phyloP scores from a whole-genome alignment of 208 protist species.

The Trichomonas vaginalis region DNA sequence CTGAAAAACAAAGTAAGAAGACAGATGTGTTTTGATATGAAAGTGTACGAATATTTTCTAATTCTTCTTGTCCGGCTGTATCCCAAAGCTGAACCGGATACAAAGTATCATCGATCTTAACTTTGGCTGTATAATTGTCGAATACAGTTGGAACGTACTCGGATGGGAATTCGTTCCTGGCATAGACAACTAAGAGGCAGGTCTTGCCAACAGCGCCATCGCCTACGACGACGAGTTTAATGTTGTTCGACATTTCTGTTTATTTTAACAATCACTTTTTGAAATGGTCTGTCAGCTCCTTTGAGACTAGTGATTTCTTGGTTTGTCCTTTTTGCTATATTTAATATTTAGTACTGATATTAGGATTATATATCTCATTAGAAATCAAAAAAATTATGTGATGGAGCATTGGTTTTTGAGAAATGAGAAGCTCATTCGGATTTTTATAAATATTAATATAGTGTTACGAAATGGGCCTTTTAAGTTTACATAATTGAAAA shows the following conservation, averaged over 20 bases:
- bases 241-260: neutral
- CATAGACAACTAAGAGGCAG: neutral
- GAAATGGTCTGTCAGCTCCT: neutral
- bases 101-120: neutral
- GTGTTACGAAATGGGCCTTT: neutral
- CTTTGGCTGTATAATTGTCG: conserved; percentile 6
- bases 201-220: conserved; percentile 18
- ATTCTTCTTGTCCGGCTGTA: conserved; percentile 29
- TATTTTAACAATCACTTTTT: neutral
- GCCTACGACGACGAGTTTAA: neutral
- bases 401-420: neutral
- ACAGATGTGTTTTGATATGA: conserved; percentile 49
- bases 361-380: neutral
- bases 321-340: neutral
- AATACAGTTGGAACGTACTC: conserved; percentile 21
- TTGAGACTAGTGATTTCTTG: neutral
- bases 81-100: conserved; percentile 14
- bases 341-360: neutral
- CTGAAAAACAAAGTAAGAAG: conserved; percentile 53
- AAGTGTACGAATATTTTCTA: conserved; percentile 22
- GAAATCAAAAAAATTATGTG: neutral
- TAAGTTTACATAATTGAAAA: too few relatives aligned
- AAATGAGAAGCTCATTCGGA: too few relatives aligned
- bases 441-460: neutral
- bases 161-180: neutral